phyloP scores from a whole-genome alignment of 495 filamentous ascomycete genomes.

The Cercophora scortea region DNA sequence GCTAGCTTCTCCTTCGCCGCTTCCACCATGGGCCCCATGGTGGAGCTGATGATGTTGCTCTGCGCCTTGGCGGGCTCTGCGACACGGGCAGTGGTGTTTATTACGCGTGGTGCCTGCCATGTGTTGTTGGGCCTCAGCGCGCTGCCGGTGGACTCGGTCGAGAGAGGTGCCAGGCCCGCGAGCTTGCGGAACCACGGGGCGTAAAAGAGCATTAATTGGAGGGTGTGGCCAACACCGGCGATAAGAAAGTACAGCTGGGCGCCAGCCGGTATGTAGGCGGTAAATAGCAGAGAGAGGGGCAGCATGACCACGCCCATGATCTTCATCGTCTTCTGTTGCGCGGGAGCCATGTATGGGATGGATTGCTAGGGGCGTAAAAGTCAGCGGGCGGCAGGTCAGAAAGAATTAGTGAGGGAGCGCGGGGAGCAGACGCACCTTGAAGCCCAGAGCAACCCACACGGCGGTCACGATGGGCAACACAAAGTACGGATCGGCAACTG shows the following conservation, averaged over 20 bases:
- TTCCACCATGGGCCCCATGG: slow-evolving; percentile 17
- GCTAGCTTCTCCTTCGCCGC: slow-evolving; percentile 30
- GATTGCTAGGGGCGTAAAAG: slow-evolving; percentile 17
- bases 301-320: slow-evolving; percentile 53
- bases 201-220: slow-evolving; percentile 51
- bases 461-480: slow-evolving; percentile 57
- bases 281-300: slow-evolving; percentile 51
- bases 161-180: slow-evolving; percentile 45
- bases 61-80: not conserved
- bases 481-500: slow-evolving; percentile 65
- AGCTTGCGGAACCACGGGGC: slow-evolving; percentile 37
- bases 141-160: slow-evolving; percentile 20
- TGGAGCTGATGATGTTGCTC: slow-evolving; percentile 11
- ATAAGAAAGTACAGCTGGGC: slow-evolving; percentile 66
- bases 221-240: slow-evolving; percentile 45
- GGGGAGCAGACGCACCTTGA: slow-evolving; percentile 44
- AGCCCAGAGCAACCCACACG: slow-evolving; percentile 40
- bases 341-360: slow-evolving; percentile 25
- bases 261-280: slow-evolving; percentile 55
- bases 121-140: slow-evolving; percentile 2
- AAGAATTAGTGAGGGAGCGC: too few relatives aligned
- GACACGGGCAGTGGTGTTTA: slow-evolving; percentile 15
- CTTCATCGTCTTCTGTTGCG: slow-evolving; percentile 35
- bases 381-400: not conserved
- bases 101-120: slow-evolving; percentile 22